Conservation (phyloP, 371 early-diverging fungal genomes). For the Haplosporangium sp. region DNA sequence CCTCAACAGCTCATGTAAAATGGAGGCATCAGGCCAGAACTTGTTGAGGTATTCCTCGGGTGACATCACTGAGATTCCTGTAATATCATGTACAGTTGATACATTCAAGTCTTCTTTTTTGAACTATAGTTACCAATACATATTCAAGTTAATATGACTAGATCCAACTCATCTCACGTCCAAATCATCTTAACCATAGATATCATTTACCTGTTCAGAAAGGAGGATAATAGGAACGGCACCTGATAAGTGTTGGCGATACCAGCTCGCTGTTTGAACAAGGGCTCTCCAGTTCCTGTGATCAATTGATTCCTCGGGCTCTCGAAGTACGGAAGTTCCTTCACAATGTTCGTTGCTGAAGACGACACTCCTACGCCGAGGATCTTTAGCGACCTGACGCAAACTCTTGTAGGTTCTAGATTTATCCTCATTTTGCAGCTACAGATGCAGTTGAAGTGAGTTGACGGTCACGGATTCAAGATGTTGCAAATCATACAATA, state of each 20-base stretch:
- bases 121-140: slow-evolving; percentile 20
- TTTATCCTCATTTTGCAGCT: slow-evolving; percentile 76
- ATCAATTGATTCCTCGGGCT: slow-evolving; percentile 60
- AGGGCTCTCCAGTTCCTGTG: slow-evolving; percentile 72
- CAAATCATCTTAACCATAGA: neutral
- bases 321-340: slow-evolving; percentile 59
- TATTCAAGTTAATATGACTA: neutral
- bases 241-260: slow-evolving; percentile 59
- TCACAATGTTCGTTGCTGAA: slow-evolving; percentile 77
- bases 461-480: neutral
- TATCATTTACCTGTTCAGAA: slow-evolving; percentile 59
- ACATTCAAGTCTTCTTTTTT: slow-evolving; percentile 16
- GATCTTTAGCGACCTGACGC: slow-evolving; percentile 68
- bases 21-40: slow-evolving; percentile 56
- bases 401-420: slow-evolving; percentile 70
- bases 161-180: too few relatives aligned
- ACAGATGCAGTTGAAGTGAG: neutral
- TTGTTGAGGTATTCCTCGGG: slow-evolving; percentile 59
- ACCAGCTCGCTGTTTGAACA: slow-evolving; percentile 69
- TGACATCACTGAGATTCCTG: slow-evolving; percentile 35
- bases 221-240: slow-evolving; percentile 64
- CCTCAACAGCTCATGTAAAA: slow-evolving; percentile 61
- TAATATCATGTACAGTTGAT: neutral
- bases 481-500: neutral
- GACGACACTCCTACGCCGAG: slow-evolving; percentile 66